These are phyloP conservation scores for Apocynum venetum DNA, from an alignment of 257 asterid genomes.

Conservation along the genomic window DNA sequence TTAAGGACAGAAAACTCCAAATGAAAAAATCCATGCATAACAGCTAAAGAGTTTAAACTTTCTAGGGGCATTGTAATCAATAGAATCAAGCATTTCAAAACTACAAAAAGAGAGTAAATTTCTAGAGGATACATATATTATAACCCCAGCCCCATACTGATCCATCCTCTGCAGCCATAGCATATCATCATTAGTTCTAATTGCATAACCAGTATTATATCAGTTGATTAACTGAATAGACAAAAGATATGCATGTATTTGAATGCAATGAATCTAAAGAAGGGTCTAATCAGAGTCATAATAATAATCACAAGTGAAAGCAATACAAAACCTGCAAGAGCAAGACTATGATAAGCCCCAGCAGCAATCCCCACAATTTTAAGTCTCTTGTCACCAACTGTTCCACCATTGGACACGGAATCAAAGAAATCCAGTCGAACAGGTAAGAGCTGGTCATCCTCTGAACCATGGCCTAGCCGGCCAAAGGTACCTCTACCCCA, in stretches of 20 bases:
- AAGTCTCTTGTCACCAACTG: constrained; percentile 30
- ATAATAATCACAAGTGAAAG: neutral
- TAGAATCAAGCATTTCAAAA: neutral
- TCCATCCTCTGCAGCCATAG: constrained; percentile 77
- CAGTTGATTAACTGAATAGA: neutral
- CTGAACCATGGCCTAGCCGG: constrained; percentile 82
- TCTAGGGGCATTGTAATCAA: neutral
- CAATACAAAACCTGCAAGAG: constrained; percentile 57
- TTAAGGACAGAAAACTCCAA: constrained; percentile 41
- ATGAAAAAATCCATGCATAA: neutral
- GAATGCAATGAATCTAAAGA: neutral
- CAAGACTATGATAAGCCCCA: constrained; percentile 94
- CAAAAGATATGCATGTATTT: neutral
- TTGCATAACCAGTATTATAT: neutral
- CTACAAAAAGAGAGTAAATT: constrained; percentile 2
- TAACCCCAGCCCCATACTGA: constrained; percentile 94
- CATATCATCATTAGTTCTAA: constrained; percentile 3
- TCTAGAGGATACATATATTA: constrained; percentile 72
- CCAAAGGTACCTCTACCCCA: constrained; percentile 97
- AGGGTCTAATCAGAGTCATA: neutral
- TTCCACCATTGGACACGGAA: constrained; percentile 6
- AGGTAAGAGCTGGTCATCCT: constrained; percentile 52
- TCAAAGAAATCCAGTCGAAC: constrained; percentile 46
- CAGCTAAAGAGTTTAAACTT: neutral
- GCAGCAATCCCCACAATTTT: constrained; percentile 70